Percentiles rank a stretch among this genome's conserved stretches.
Conservation (phyloP, 2,329 filamentous ascomycete genomes). For the Clonostachys rhizophaga region DNA sequence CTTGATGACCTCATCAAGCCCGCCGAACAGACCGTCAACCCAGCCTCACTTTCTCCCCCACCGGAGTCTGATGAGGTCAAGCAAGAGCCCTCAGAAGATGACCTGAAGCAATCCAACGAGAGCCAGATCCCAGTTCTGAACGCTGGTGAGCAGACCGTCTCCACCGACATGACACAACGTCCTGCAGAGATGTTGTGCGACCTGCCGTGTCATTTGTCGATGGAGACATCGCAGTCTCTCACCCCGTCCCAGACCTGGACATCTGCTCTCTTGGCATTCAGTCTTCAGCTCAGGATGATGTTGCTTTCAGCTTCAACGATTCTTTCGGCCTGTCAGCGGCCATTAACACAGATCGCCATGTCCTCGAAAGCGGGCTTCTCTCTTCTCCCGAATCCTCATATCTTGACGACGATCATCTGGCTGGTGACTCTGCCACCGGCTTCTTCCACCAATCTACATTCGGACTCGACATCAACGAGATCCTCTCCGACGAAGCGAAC, state of each 20-base stretch:
- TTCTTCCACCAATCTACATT: constrained; percentile 32
- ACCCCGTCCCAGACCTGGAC: constrained; percentile 32
- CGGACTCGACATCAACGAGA: constrained; percentile 49
- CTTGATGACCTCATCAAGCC: constrained; percentile 36
- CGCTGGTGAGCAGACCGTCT: constrained; percentile 25
- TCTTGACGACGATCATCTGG: constrained; percentile 65
- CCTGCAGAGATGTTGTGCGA: constrained; percentile 99
- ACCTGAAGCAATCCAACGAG: constrained; percentile 11
- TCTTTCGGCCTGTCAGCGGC: constrained; percentile 63
- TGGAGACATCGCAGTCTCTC: constrained; percentile 48
- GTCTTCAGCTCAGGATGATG: constrained; percentile 52
- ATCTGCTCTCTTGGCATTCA: constrained; percentile 7
- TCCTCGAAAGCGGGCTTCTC: constrained; percentile 73
- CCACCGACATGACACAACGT: constrained; percentile 98
- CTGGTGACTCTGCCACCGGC: constrained; percentile 51
- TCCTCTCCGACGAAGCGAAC: constrained; percentile 48
- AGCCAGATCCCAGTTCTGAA: constrained; percentile 14
- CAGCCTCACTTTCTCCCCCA: constrained; percentile 55
- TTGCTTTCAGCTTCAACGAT: constrained; percentile 65
- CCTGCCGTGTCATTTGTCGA: constrained; percentile 99
- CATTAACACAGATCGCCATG: constrained; percentile 69
- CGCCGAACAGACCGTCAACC: constrained; percentile 45
- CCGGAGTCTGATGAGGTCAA: constrained; percentile 23
- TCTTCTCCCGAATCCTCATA: constrained; percentile 64
- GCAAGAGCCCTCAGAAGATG: not conserved